Percentiles rank a stretch among this genome's conserved stretches.
These are phyloP conservation scores for Abelmoschus esculentus DNA, from an alignment of 345 rosid species.

Conservation along the genomic window DNA sequence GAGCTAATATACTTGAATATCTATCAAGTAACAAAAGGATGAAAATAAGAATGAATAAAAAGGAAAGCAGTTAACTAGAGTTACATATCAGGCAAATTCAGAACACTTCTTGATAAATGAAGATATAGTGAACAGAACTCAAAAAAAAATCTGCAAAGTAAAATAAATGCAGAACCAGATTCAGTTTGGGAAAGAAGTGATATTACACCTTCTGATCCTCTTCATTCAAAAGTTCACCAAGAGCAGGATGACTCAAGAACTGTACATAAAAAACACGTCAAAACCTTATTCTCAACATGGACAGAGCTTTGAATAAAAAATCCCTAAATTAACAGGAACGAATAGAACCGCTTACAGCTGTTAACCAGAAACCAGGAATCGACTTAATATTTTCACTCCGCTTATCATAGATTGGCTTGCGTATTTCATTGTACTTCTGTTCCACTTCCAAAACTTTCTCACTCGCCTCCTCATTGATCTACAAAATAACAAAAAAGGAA, in stretches of 20 bases:
- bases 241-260: slow-evolving; percentile 18
- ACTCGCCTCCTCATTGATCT: slow-evolving; percentile 94
- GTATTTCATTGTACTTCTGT: slow-evolving; percentile 66
- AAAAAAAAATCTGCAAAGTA: background rate
- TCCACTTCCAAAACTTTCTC: slow-evolving; percentile 89
- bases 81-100: background rate
- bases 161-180: background rate
- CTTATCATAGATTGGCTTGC: slow-evolving; percentile 83
- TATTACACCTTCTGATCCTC: slow-evolving; percentile 34
- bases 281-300: background rate
- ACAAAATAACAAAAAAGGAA: background rate
- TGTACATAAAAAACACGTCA: slow-evolving; percentile 22
- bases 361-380: slow-evolving; percentile 89
- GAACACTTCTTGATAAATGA: background rate
- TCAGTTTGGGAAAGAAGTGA: background rate
- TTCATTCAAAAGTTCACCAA: background rate
- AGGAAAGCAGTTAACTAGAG: background rate
- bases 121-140: too few species aligned
- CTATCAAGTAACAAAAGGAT: slow-evolving; percentile 18
- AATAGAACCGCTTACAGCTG: slow-evolving; percentile 43
- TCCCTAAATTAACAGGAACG: background rate
- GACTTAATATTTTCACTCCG: slow-evolving; percentile 63
- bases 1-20: slow-evolving; percentile 53
- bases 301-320: background rate
- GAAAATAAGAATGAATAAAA: background rate